Base-by-base conservation (phyloP, 768 basidiomycete genomes). In the Trametes cubensis region DNA sequence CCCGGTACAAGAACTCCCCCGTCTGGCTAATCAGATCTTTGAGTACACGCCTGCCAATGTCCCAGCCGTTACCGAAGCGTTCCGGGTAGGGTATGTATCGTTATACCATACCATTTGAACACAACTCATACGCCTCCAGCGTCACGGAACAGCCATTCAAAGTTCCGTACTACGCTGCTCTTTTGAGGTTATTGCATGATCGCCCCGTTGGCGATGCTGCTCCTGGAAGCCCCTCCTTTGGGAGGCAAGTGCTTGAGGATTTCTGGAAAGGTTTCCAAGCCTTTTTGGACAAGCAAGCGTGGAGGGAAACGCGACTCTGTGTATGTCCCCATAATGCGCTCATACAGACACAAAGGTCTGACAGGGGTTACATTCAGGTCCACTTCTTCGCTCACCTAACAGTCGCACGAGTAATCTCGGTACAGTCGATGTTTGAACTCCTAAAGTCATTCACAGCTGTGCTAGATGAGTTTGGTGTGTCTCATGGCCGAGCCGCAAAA, bases 101-200 rank as follows among this genome's bases (percentile, higher is more conserved):
- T 41, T n/a, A 28, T 21, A 41, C 54, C 28, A 21, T 53, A 18
- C 49, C 55, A 52, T 60, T 26, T 42, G 40, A 7, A 30, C 26
- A 21, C 28, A 48, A 7, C 63, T 58, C 54, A 73, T 49, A 65
- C 46, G 20, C 38, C 39, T n/a, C 14, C 14, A 94, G 92, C 52
- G 85, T 93, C 55, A 93, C 89, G 0, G 93, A 98, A 75, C 90
- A 97, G 68, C 95, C 95, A 0, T 95, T 86, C 80, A 99, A 98
- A 79, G 90, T 92, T 39, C 89, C 94, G 0, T 90, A 87, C 71
- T 95, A 94, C 75, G 92, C 92, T 14, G 85, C 91, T 13, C 76
- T 98, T 18, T 80, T 97, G 50, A 82, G 87, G 21, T 75, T 86
- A 41, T 78, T 98, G 41, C 82, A 85, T 67, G 82, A 85, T 68